phyloP scores from a whole-genome alignment of 768 basidiomycete genomes.

The Omphalotus guepiniiformis region DNA sequence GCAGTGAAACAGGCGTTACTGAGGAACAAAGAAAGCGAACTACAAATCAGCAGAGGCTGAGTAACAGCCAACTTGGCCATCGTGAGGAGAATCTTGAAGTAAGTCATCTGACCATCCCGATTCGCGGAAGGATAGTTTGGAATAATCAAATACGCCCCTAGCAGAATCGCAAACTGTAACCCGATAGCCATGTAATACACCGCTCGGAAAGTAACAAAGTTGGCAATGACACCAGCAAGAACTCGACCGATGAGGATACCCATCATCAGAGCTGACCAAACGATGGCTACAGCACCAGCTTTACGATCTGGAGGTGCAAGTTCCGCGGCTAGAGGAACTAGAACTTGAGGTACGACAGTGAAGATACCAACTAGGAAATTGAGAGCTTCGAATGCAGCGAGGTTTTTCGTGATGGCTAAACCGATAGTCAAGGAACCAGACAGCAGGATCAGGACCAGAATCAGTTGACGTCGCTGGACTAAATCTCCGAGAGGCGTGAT shows the following conservation, averaged over 20 bases:
- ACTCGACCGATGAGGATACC: conserved; percentile 55
- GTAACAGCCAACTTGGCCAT: conserved; percentile 57
- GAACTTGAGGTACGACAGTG: conserved; percentile 74
- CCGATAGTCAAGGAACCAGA: conserved; percentile 66
- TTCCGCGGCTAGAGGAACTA: conserved; percentile 60
- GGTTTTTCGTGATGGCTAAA: conserved; percentile 54
- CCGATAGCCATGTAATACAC: conserved; percentile 56
- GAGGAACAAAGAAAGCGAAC: conserved; percentile 38
- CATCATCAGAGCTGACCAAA: conserved; percentile 42
- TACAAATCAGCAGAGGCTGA: conserved; percentile 56
- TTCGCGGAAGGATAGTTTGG: conserved; percentile 61
- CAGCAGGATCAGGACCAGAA: conserved; percentile 52
- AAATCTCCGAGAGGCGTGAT: conserved; percentile 84
- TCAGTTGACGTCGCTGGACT: conserved; percentile 67
- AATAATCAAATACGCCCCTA: conserved; percentile 41
- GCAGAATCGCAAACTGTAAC: conserved; percentile 40
- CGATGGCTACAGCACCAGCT: conserved; percentile 54
- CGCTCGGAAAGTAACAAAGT: conserved; percentile 48
- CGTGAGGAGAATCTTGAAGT: conserved; percentile 47
- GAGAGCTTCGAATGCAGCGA: conserved; percentile 60
- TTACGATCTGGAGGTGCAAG: conserved; percentile 53
- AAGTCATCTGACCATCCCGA: conserved; percentile 39
- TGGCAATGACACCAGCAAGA: conserved; percentile 49
- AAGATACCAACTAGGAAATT: conserved; percentile 68
- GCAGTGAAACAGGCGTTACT: conserved; percentile 32